Percentiles rank a stretch among this genome's conserved stretches.
Conservation (phyloP, 805 yeast species). For the Pichia manshurica region DNA sequence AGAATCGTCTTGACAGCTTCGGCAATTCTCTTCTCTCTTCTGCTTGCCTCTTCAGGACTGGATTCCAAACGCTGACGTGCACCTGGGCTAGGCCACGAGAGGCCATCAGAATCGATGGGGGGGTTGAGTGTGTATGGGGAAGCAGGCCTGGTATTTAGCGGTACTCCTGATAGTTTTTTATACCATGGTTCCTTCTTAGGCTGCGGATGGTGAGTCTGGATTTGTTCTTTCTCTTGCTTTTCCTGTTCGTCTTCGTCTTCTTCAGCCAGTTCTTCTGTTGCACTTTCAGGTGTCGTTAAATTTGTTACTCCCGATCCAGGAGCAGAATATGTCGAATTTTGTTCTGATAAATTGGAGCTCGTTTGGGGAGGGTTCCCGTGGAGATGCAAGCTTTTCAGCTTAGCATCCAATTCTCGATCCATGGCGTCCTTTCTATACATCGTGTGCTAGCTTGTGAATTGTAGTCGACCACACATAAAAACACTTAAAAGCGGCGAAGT, state of each 20-base stretch:
- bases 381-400: conserved; percentile 10
- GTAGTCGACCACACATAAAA: too few relatives aligned
- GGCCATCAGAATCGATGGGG: conserved; percentile 83
- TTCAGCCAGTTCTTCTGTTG: not conserved
- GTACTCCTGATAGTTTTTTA: conserved; percentile 39
- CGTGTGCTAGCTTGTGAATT: not conserved
- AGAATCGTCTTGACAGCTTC: conserved; percentile 75
- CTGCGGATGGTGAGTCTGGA: conserved; percentile 21
- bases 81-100: conserved; percentile 91
- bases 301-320: conserved; percentile 4
- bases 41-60: conserved; percentile 54
- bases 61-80: conserved; percentile 74
- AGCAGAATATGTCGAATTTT: conserved; percentile 10
- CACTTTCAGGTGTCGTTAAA: not conserved
- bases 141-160: conserved; percentile 70
- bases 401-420: conserved; percentile 20
- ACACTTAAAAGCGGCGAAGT: too few relatives aligned
- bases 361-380: conserved; percentile 9
- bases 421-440: conserved; percentile 22
- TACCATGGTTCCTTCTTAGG: conserved; percentile 33
- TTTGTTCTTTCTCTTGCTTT: not conserved
- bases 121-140: conserved; percentile 79
- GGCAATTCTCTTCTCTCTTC: conserved; percentile 72
- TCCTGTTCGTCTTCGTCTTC: conserved; percentile 8
- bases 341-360: not conserved